Evolutionary conservation across 257 asterid species (phyloP).

Genomic region (Cynanchum wilfordii): DNA sequence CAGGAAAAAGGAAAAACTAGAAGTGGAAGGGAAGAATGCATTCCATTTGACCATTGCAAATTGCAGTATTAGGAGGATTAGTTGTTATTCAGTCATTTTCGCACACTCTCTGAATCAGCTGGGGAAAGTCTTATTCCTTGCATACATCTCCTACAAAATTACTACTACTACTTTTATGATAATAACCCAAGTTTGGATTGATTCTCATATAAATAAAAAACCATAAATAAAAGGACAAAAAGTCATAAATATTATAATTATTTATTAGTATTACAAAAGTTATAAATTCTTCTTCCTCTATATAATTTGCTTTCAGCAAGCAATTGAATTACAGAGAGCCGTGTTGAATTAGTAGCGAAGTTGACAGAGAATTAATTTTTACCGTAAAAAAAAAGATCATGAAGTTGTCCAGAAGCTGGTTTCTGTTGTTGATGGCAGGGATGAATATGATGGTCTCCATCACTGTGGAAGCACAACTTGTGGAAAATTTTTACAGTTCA

Average conservation of each 20-base stretch:
- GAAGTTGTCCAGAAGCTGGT: constrained; percentile 19
- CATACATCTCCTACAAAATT: neutral
- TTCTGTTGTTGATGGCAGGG: constrained; percentile 22
- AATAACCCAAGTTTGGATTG: neutral
- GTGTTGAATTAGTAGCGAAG: neutral
- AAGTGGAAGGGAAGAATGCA: too few species aligned
- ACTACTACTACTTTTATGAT: neutral
- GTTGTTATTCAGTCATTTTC: constrained; percentile 1
- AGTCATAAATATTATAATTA: too few species aligned
- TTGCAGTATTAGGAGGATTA: too few species aligned
- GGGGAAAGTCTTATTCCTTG: too few species aligned
- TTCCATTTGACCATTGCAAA: too few species aligned
- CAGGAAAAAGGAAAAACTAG: too few species aligned
- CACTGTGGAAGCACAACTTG: constrained; percentile 44
- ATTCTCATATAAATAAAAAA: too few species aligned
- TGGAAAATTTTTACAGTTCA: constrained; percentile 40
- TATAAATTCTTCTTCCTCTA: neutral
- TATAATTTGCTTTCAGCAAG: neutral
- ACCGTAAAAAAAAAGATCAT: constrained; percentile 12
- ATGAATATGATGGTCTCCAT: constrained; percentile 11
- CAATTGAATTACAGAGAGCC: neutral
- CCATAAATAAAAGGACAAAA: too few species aligned
- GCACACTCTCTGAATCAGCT: neutral
- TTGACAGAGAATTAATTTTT: neutral
- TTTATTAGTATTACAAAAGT: too few species aligned